Evolutionary conservation across 257 asterid species (phyloP).

Genomic region (Sherardia arvensis): DNA sequence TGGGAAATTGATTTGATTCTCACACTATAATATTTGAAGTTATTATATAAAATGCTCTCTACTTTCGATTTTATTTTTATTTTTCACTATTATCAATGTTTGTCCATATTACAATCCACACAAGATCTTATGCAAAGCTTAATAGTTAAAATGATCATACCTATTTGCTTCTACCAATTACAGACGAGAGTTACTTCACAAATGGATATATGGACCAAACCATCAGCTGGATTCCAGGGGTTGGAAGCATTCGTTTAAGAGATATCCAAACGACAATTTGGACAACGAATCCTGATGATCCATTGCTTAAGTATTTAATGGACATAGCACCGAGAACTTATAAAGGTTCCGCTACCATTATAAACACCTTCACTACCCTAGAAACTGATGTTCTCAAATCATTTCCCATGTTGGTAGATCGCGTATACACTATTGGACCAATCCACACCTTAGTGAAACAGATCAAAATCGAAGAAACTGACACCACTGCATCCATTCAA

Average conservation of each 20-base stretch:
- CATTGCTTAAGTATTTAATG: background rate
- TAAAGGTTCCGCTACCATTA: background rate
- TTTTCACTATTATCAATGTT: too few species aligned
- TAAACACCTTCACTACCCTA: constrained; percentile 7
- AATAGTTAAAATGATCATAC: too few species aligned
- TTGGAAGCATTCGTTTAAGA: constrained; percentile 7
- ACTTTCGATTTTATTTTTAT: too few species aligned
- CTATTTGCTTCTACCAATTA: background rate
- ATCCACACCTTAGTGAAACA: background rate
- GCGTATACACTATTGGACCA: constrained; percentile 11
- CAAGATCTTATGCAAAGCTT: too few species aligned
- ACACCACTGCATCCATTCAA: background rate
- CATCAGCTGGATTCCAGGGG: constrained; percentile 16
- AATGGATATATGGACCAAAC: constrained; percentile 11
- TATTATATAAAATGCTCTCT: too few species aligned
- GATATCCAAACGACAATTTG: constrained; percentile 3
- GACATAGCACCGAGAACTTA: background rate
- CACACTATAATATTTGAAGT: too few species aligned
- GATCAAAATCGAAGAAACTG: background rate
- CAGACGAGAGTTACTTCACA: constrained; percentile 12
- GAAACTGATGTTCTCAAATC: constrained; percentile 1
- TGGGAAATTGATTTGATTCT: too few species aligned
- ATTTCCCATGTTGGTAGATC: background rate
- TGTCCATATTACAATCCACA: too few species aligned
- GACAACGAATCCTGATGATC: constrained; percentile 6